Evolutionary conservation across 225 moss, liverwort and hornwort genomes (phyloP).

Genomic region (Anthoceros angustus): DNA sequence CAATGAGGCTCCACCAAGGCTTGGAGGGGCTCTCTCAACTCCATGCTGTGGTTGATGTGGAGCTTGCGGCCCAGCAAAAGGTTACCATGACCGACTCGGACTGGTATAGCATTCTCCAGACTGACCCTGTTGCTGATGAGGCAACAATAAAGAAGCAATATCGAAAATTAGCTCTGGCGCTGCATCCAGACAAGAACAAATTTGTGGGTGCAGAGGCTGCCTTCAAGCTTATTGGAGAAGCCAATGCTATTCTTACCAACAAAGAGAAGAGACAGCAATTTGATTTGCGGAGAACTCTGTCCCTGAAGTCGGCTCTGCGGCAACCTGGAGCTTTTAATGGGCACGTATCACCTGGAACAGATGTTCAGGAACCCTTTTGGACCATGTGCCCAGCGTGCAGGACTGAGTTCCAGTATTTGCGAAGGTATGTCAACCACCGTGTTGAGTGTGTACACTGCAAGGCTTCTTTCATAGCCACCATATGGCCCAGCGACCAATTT

Average conservation of each 20-base stretch:
- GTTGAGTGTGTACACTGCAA: constrained; percentile 69
- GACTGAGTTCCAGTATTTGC: constrained; percentile 75
- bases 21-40: constrained; percentile 63
- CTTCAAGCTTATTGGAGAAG: constrained; percentile 84
- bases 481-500: constrained; percentile 14
- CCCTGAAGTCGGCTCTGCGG: constrained; percentile 16
- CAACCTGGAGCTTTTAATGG: constrained; percentile 22
- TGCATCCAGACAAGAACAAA: constrained; percentile 97
- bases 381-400: constrained; percentile 64
- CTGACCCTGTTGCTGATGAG: constrained; percentile 65
- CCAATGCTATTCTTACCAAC: constrained; percentile 64
- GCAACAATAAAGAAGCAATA: constrained; percentile 74
- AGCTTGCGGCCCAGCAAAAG: constrained; percentile 58
- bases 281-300: constrained; percentile 40
- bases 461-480: constrained; percentile 49
- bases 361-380: constrained; percentile 43
- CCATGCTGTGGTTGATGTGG: constrained; percentile 70
- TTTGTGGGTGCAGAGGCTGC: constrained; percentile 76
- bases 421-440: constrained; percentile 44
- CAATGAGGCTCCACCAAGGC: constrained; percentile 52
- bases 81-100: constrained; percentile 54
- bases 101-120: constrained; percentile 85
- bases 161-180: constrained; percentile 55
- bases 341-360: constrained; percentile 21
- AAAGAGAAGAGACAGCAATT: constrained; percentile 44